Evolutionary conservation across 2,329 filamentous ascomycete genomes (phyloP), one percentile per base, ranked within the genome.

Genomic region (Penicillium sp.): DNA sequence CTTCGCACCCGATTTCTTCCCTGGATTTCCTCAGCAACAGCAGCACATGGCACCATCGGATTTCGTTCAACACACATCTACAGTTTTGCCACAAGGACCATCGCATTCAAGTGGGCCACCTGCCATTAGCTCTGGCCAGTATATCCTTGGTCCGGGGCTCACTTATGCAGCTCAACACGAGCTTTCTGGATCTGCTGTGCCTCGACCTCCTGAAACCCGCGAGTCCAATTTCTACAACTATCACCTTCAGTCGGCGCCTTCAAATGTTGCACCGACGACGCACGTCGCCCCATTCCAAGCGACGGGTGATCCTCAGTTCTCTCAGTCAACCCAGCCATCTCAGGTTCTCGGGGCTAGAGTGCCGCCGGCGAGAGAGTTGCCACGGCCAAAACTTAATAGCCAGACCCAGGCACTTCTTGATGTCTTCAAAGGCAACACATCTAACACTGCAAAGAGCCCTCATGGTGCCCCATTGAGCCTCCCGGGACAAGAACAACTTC

Each of bases 351-450:
- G 69, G n/a, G 70, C 73, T 32, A 64, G 67, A 28, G 72, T 77
- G 24, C 81, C 80, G 1, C 73, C 77, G 27, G 77, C 80, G 64
- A 80, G 55, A 60, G 77, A 78, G 42, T 60, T 84, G 20, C 80
- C 81, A 13, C 71, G 76, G 31, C 79, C 79, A 6, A 78, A 76
- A 51, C 72, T 84, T 26, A 82, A 71, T 28, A 74, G 73, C 10
- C 80, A 84, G 60, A 74, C 78, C 1, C 69, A 78, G 47, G 73
- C 74, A n/a, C 62, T 84, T 27, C 66, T 85, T 40, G 79, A 77
- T 55, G 73, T 77, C 1, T 82, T 85, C 68, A 82, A 76, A 54
- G 59, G 61, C 27, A 58, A 64, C 7, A 9, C 16, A 9, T 44
- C 54, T 11, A 62, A 63, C 39, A 60, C 61, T 1, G 53, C 63